Percentiles rank a stretch among this genome's conserved stretches.
phyloP scores from a whole-genome alignment of 2,329 filamentous ascomycete genomes.

The Clonostachys sp. region DNA sequence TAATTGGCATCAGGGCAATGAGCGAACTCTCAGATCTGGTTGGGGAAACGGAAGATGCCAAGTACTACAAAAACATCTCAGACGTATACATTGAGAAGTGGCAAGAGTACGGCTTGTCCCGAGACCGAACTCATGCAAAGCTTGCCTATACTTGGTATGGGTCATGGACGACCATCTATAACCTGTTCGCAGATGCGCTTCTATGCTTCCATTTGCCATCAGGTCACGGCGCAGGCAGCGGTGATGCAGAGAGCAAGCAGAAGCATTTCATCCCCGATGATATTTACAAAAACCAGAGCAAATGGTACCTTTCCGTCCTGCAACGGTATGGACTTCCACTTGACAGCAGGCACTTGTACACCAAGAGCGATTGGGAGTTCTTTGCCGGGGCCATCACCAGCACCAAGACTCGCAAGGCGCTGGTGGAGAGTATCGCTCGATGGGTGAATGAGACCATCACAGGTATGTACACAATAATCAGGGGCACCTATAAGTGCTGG shows the following conservation, averaged over 20 bases:
- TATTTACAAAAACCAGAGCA: conserved; percentile 74
- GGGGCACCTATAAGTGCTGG: neutral
- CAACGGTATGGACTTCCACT: conserved; percentile 81
- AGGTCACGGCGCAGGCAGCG: neutral
- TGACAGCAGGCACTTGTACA: conserved; percentile 77
- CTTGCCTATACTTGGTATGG: conserved; percentile 78
- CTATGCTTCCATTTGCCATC: conserved; percentile 66
- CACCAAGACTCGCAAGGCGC: conserved; percentile 62
- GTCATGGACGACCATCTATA: conserved; percentile 79
- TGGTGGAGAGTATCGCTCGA: conserved; percentile 66
- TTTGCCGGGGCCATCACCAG: conserved; percentile 78
- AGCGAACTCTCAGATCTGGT: conserved; percentile 59
- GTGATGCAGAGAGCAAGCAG: neutral
- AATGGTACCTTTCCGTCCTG: conserved; percentile 75
- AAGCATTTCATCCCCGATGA: conserved; percentile 64
- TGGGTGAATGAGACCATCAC: conserved; percentile 84
- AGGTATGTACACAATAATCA: conserved; percentile 27
- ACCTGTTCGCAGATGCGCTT: conserved; percentile 69
- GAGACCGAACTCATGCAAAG: conserved; percentile 70
- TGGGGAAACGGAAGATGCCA: conserved; percentile 52
- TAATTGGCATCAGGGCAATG: conserved; percentile 76
- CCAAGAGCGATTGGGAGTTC: conserved; percentile 90
- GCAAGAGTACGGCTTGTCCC: conserved; percentile 65
- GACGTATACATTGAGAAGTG: conserved; percentile 66
- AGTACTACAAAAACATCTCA: conserved; percentile 59